Conservation (phyloP, 306 rosid species). For the Rosa multiflora region DNA sequence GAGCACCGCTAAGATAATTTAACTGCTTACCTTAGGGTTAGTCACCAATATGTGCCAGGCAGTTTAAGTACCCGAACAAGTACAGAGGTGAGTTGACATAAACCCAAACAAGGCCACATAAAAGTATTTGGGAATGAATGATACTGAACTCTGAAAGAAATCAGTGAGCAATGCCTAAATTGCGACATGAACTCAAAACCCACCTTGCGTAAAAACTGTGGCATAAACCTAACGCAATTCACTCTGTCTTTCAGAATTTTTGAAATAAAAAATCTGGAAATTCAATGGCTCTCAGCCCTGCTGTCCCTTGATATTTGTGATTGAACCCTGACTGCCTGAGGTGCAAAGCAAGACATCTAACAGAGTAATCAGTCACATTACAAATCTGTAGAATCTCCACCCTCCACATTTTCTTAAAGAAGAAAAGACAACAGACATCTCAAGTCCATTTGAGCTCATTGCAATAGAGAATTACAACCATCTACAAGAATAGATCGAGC, state of each 20-base stretch:
- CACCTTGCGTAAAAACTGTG: slow-evolving; percentile 26
- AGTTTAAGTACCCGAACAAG: background rate
- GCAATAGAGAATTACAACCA: background rate
- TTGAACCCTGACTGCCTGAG: slow-evolving; percentile 29
- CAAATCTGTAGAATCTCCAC: too few relatives aligned
- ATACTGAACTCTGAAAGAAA: background rate
- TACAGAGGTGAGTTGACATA: background rate
- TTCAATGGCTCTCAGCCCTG: slow-evolving; percentile 25
- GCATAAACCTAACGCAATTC: slow-evolving; percentile 7
- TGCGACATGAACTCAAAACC: slow-evolving; percentile 57
- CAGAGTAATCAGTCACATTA: too few relatives aligned
- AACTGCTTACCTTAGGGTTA: background rate
- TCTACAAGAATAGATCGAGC: background rate
- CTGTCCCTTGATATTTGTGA: slow-evolving; percentile 47
- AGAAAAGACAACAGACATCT: too few relatives aligned
- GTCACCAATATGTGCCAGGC: background rate
- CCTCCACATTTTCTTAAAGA: too few relatives aligned
- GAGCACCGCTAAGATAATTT: background rate
- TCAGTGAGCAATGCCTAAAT: slow-evolving; percentile 14
- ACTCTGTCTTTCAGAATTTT: background rate
- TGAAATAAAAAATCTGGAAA: background rate
- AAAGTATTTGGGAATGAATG: background rate
- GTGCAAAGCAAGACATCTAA: slow-evolving; percentile 39
- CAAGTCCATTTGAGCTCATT: background rate
- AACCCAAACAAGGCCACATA: background rate